Conservation (phyloP, 2,329 filamentous ascomycete species). For the Penicillium thymicola region DNA sequence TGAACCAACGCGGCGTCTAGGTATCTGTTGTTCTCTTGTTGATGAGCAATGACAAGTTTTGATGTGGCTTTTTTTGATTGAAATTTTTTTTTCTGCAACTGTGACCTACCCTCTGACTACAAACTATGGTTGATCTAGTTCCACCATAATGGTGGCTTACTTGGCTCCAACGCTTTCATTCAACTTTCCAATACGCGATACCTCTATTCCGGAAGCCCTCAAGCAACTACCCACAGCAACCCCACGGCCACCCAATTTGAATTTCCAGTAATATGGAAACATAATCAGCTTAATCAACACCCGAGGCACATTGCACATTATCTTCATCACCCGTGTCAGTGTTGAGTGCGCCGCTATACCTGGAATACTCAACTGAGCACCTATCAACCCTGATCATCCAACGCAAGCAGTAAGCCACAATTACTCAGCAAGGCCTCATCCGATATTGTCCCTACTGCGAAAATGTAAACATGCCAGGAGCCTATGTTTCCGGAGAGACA, state of each 20-base stretch:
- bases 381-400: background rate
- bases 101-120: conserved; percentile 2
- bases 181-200: background rate
- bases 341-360: background rate
- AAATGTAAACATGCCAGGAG: background rate
- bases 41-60: background rate
- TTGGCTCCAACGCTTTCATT: background rate
- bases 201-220: background rate
- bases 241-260: background rate
- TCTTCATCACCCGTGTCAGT: background rate
- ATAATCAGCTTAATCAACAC: background rate
- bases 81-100: background rate
- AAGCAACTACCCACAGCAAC: background rate
- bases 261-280: background rate
- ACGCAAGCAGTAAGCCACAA: background rate
- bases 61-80: background rate
- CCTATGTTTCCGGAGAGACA: background rate
- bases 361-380: background rate
- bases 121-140: background rate
- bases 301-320: background rate
- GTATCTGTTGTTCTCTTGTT: background rate
- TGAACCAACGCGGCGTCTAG: background rate
- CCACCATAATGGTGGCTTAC: background rate
- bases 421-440: background rate
- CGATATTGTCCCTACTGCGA: background rate